Evolutionary conservation across 1,284 basidiomycete genomes (phyloP), one percentile per base, ranked within the genome.

Genomic region (Peniophora sp.): DNA sequence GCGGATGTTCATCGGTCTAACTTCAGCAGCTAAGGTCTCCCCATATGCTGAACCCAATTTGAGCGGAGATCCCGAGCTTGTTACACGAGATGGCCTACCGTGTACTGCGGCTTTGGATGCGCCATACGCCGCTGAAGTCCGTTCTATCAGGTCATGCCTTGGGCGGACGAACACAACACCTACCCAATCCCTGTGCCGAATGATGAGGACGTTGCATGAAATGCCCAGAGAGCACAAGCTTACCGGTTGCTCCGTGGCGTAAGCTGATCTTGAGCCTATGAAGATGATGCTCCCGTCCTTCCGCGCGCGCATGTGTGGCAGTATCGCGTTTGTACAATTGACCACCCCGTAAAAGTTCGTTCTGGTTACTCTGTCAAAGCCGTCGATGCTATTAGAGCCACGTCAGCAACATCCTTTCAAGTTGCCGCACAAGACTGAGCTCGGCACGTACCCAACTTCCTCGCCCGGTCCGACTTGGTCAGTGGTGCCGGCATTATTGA

Each of bases 91-190:
- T 11, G 8, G 44, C 44, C 3, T 24, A 45, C 44, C 17, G 23
- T 45, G 44, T 14, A 23, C 44, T 10, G 44, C 44, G n/a, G 44
- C 44, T 45, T 45, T 45, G 20, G 44, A 45, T 22, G 39, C 39
- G 8, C n/a, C 39, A n/a, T 41, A 41, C 9, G 39, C 39, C 8
- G 35, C 35, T 36, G 35, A n/a, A n/a, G n/a, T n/a, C 10, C 35
- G n/a, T n/a, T 8, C 39, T 22, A 41, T 41, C n/a, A 41, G 39
- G 11, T 11, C 35, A 36, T n/a, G 35, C 11, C n/a, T n/a, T 36
- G 10, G n/a, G n/a, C n/a, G 35, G 35, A 36, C 11, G n/a, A n/a
- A 36, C 35, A n/a, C 35, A 36, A n/a, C n/a, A n/a, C n/a, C n/a
- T n/a, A n/a, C n/a, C n/a, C n/a, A n/a, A n/a, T n/a, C n/a, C n/a